Evolutionary conservation across 495 filamentous ascomycete genomes (phyloP).

Genomic region (Lasiosphaeria ovina): DNA sequence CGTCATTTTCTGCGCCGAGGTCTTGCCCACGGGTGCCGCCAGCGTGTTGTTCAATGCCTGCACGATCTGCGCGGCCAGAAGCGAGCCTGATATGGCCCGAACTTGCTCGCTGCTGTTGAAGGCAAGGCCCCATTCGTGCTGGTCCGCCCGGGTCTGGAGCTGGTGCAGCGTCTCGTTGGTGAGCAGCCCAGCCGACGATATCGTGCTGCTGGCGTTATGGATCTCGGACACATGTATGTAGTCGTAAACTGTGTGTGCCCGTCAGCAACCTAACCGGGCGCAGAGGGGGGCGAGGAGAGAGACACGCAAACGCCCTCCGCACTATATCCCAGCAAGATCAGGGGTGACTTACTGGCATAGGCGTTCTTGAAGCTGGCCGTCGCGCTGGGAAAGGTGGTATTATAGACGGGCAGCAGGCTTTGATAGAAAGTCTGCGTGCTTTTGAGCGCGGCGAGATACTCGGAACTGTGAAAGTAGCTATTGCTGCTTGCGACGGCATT

Average conservation of each 20-base stretch:
- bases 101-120: constrained; percentile 42
- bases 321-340: not conserved
- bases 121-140: constrained; percentile 66
- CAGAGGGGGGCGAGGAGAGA: too few species aligned
- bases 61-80: constrained; percentile 65
- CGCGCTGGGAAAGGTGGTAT: constrained; percentile 51
- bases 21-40: constrained; percentile 38
- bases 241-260: constrained; percentile 60
- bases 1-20: constrained; percentile 47
- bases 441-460: constrained; percentile 51
- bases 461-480: constrained; percentile 62
- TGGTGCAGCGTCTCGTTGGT: constrained; percentile 50
- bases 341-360: constrained; percentile 51
- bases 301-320: not conserved
- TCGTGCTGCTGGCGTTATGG: constrained; percentile 60
- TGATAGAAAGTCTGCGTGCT: constrained; percentile 65
- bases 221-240: constrained; percentile 69
- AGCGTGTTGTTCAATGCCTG: constrained; percentile 61
- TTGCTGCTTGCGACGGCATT: constrained; percentile 67
- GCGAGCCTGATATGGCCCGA: constrained; percentile 54
- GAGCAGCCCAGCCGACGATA: constrained; percentile 50
- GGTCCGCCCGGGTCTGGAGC: constrained; percentile 63
- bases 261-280: too few species aligned
- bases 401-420: constrained; percentile 59
- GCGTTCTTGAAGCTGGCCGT: constrained; percentile 67